Conservation (phyloP, 2,329 filamentous ascomycete genomes). For the Lachnellula occidentalis region DNA sequence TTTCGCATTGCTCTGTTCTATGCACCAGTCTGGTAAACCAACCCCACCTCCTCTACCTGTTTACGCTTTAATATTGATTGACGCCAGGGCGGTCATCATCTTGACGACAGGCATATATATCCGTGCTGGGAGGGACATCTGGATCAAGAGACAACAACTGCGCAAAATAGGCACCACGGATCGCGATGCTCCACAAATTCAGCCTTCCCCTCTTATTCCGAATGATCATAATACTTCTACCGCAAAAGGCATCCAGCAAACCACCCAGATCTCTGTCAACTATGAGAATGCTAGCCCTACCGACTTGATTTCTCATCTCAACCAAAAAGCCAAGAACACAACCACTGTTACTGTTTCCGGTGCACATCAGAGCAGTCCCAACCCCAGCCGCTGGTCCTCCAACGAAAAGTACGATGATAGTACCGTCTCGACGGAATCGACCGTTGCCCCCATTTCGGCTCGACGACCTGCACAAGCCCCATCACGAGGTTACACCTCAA, state of each 20-base stretch:
- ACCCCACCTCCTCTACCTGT: neutral
- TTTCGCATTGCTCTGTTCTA: constrained; percentile 74
- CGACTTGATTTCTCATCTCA: neutral
- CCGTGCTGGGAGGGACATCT: constrained; percentile 61
- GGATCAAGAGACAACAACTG: constrained; percentile 58
- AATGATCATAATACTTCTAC: constrained; percentile 38
- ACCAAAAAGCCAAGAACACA: neutral
- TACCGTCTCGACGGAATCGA: neutral
- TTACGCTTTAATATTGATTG: constrained; percentile 1
- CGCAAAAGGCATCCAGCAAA: constrained; percentile 40
- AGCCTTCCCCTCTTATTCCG: constrained; percentile 30
- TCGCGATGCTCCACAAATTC: constrained; percentile 29
- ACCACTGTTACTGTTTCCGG: constrained; percentile 11
- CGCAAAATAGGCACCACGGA: constrained; percentile 43
- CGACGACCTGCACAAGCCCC: neutral
- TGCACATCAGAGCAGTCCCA: neutral
- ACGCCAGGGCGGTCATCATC: constrained; percentile 51
- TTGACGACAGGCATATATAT: constrained; percentile 61
- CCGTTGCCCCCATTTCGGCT: neutral
- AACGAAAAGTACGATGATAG: neutral
- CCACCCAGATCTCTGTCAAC: constrained; percentile 60
- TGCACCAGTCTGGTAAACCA: constrained; percentile 58
- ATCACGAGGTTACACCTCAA: constrained; percentile 7
- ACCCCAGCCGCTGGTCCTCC: neutral
- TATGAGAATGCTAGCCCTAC: constrained; percentile 18